Evolutionary conservation across 2,329 filamentous ascomycete genomes (phyloP).

Genomic region (Aspergillus brunneoviolaceus): DNA sequence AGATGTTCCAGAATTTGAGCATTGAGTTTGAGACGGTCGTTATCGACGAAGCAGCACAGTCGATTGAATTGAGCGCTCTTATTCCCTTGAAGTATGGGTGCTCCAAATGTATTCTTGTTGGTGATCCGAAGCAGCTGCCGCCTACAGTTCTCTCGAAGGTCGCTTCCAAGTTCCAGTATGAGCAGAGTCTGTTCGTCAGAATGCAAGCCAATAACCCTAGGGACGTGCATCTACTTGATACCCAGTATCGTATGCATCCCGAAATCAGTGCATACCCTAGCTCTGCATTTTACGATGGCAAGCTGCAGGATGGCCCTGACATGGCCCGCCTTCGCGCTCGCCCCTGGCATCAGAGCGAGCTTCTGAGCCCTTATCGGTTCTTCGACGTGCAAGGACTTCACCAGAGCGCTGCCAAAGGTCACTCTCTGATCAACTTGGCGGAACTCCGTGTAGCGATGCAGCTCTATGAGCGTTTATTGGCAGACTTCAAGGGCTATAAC

Average conservation of each 20-base stretch:
- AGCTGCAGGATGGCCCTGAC: constrained; percentile 76
- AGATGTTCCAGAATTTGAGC: constrained; percentile 91
- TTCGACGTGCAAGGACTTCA: constrained; percentile 93
- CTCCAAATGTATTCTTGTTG: constrained; percentile 93
- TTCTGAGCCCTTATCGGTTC: constrained; percentile 92
- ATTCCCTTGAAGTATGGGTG: constrained; percentile 98
- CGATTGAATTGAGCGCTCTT: constrained; percentile 91
- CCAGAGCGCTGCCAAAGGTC: constrained; percentile 74
- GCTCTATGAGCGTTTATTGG: constrained; percentile 75
- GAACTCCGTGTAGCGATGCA: constrained; percentile 85
- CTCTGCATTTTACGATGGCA: constrained; percentile 85
- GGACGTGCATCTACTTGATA: constrained; percentile 91
- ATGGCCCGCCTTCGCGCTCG: constrained; percentile 75
- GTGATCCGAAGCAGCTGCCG: constrained; percentile 94
- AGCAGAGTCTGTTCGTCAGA: constrained; percentile 95
- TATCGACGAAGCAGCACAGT: constrained; percentile 97
- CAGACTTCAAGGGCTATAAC: constrained; percentile 68
- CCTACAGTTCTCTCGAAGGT: constrained; percentile 94
- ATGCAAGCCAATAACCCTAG: constrained; percentile 92
- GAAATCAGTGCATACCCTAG: constrained; percentile 93
- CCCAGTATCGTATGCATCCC: constrained; percentile 98
- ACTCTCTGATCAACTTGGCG: constrained; percentile 84
- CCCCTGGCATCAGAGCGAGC: constrained; percentile 79
- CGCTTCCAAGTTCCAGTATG: constrained; percentile 88
- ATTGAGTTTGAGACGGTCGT: constrained; percentile 98